Percentiles rank a stretch among this genome's conserved stretches.
phyloP scores from a whole-genome alignment of 2,329 filamentous ascomycete genomes.

The Colletotrichum paranaense region DNA sequence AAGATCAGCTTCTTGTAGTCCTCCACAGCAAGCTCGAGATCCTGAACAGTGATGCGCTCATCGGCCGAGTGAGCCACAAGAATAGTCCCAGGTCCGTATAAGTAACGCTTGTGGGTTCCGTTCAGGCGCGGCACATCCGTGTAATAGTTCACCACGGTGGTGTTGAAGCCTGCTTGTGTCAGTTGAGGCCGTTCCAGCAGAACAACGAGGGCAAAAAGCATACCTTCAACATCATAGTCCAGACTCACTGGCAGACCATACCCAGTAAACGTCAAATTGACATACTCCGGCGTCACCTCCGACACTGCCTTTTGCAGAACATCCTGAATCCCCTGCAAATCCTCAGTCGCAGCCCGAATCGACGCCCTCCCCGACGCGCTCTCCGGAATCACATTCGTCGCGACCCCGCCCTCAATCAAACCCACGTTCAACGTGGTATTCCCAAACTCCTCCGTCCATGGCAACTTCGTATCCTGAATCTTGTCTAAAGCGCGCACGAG shows the following conservation, averaged over 20 bases:
- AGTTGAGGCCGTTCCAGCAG: conserved; percentile 27
- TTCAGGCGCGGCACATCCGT: conserved; percentile 87
- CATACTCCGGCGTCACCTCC: conserved; percentile 66
- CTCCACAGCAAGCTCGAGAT: conserved; percentile 81
- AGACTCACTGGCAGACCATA: conserved; percentile 83
- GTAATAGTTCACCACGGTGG: conserved; percentile 88
- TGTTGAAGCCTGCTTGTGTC: conserved; percentile 74
- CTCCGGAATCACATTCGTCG: conserved; percentile 88
- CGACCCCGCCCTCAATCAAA: conserved; percentile 81
- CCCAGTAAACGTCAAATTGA: conserved; percentile 69
- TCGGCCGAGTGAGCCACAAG: conserved; percentile 88
- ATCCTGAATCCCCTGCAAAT: conserved; percentile 65
- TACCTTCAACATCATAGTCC: conserved; percentile 83
- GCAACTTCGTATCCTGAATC: conserved; percentile 76
- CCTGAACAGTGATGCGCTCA: conserved; percentile 80
- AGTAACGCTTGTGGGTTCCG: conserved; percentile 73
- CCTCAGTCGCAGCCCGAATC: conserved; percentile 81
- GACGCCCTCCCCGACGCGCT: conserved; percentile 75
- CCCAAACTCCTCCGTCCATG: conserved; percentile 81
- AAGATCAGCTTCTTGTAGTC: conserved; percentile 80
- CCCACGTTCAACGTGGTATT: conserved; percentile 93
- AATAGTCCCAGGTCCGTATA: conserved; percentile 79
- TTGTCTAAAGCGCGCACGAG: conserved; percentile 77
- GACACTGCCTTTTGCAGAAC: conserved; percentile 66
- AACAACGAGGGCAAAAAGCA: conserved; percentile 27